Percentiles rank a stretch among this genome's conserved stretches.
phyloP scores from a whole-genome alignment of 768 basidiomycete species.

The Suillus occidentalis region DNA sequence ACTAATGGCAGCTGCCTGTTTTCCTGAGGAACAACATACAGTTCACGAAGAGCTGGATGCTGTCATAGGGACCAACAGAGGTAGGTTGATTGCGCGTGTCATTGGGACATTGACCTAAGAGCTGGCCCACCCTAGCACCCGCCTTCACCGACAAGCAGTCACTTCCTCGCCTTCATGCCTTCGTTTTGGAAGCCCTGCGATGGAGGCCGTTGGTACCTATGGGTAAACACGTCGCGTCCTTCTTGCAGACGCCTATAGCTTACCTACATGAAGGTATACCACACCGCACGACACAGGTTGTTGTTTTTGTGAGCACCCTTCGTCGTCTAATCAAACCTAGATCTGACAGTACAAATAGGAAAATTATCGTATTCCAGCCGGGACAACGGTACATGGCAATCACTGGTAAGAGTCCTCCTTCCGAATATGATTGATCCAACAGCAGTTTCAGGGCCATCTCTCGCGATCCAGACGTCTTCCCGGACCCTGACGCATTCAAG shows the following conservation, averaged over 20 bases:
- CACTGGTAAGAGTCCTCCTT: conserved; percentile 22
- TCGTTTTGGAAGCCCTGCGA: conserved; percentile 35
- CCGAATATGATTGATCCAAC: neutral
- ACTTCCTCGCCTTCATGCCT: conserved; percentile 38
- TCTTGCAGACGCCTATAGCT: neutral
- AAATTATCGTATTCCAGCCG: conserved; percentile 33
- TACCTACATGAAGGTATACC: conserved; percentile 17
- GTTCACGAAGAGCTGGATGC: conserved; percentile 39
- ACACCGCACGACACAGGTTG: conserved; percentile 22
- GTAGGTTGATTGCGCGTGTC: conserved; percentile 18
- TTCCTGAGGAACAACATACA: conserved; percentile 32
- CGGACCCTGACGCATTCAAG: conserved; percentile 47
- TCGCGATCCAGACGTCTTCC: conserved; percentile 27
- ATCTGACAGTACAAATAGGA: conserved; percentile 21
- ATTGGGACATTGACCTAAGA: neutral
- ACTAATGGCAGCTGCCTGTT: conserved; percentile 38
- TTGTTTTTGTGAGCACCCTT: conserved; percentile 21
- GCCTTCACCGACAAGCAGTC: conserved; percentile 32
- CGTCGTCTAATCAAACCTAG: neutral
- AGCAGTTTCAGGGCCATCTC: conserved; percentile 20
- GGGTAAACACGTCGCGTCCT: conserved; percentile 23
- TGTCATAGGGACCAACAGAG: conserved; percentile 34
- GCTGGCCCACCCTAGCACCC: conserved; percentile 29
- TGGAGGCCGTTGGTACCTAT: conserved; percentile 33
- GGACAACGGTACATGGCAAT: conserved; percentile 33